These are phyloP conservation scores for Trichoderma atrobrunneum DNA, from an alignment of 2,329 filamentous ascomycete genomes.

Conservation along the genomic window DNA sequence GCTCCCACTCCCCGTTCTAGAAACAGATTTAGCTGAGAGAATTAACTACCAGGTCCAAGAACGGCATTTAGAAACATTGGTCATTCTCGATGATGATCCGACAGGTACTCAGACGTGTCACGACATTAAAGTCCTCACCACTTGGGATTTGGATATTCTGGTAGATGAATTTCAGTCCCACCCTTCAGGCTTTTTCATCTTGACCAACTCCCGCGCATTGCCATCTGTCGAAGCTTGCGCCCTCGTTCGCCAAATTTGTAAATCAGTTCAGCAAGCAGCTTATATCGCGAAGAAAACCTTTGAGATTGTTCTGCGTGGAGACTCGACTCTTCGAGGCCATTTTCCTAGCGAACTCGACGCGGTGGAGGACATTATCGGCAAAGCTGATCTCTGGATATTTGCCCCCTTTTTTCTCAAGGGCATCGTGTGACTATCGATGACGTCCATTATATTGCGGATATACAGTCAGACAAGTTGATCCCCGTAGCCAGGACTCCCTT, in stretches of 20 bases:
- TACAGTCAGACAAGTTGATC: slow-evolving; percentile 41
- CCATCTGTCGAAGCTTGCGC: no score
- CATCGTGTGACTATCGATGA: slow-evolving; percentile 47
- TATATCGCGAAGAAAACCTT: slow-evolving; percentile 38
- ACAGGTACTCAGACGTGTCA: slow-evolving; percentile 61
- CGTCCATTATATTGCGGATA: slow-evolving; percentile 52
- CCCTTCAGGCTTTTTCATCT: no score
- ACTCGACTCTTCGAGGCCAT: slow-evolving; percentile 26
- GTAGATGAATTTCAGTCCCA: slow-evolving; percentile 41
- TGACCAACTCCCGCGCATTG: no score
- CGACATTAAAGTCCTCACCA: slow-evolving; percentile 52
- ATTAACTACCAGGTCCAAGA: no score
- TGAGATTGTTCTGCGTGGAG: slow-evolving; percentile 40
- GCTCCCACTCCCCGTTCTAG: no score
- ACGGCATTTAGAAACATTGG: no score
- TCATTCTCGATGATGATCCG: slow-evolving; percentile 38
- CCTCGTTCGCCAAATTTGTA: slow-evolving; percentile 34
- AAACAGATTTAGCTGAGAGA: no score
- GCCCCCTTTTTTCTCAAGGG: slow-evolving; percentile 58
- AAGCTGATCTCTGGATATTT: slow-evolving; percentile 50
- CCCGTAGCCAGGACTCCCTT: slow-evolving; percentile 53
- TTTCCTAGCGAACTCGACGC: slow-evolving; percentile 38
- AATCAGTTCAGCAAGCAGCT: slow-evolving; percentile 47
- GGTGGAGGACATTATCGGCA: no score
- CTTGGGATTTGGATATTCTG: slow-evolving; percentile 48